A percentile compares a stretch with the other conserved stretches of the same genome.
Conservation (phyloP, 768 basidiomycete species). For the Kwoniella pini region DNA sequence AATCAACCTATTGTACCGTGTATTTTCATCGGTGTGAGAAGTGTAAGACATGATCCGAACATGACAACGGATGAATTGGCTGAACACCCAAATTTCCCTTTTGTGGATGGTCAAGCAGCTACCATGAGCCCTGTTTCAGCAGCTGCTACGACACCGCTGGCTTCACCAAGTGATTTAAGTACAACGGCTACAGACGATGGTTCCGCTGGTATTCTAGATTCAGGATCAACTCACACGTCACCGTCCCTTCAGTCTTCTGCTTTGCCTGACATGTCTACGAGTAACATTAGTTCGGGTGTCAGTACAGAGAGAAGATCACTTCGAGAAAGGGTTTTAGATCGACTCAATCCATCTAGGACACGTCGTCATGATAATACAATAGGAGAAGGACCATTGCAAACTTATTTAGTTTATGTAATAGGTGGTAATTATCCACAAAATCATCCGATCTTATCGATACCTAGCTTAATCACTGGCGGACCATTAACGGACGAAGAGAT, state of each 20-base stretch:
- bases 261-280: constrained; percentile 6
- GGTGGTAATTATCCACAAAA: constrained; percentile 86
- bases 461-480: constrained; percentile 54
- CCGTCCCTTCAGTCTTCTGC: background rate
- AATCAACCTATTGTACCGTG: constrained; percentile 36
- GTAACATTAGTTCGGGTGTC: too few relatives aligned
- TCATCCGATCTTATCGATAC: constrained; percentile 74
- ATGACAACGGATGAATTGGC: constrained; percentile 36
- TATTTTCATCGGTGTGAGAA: constrained; percentile 42
- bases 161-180: too few relatives aligned
- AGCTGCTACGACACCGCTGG: background rate
- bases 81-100: constrained; percentile 35
- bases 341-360: constrained; percentile 61
- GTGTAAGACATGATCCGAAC: constrained; percentile 29
- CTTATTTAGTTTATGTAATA: constrained; percentile 84
- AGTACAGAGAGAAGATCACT: constrained; percentile 23
- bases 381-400: constrained; percentile 55
- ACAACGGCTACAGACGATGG: background rate
- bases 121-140: background rate
- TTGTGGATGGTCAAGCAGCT: constrained; percentile 27
- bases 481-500: constrained; percentile 40
- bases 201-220: constrained; percentile 1
- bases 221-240: constrained; percentile 1
- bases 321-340: constrained; percentile 36
- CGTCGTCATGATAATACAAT: constrained; percentile 1